A percentile compares a stretch with the other conserved stretches of the same genome.
These are phyloP conservation scores for Cadophora luteo-olivacea DNA, from an alignment of 2,329 filamentous ascomycete genomes.

Conservation along the genomic window DNA sequence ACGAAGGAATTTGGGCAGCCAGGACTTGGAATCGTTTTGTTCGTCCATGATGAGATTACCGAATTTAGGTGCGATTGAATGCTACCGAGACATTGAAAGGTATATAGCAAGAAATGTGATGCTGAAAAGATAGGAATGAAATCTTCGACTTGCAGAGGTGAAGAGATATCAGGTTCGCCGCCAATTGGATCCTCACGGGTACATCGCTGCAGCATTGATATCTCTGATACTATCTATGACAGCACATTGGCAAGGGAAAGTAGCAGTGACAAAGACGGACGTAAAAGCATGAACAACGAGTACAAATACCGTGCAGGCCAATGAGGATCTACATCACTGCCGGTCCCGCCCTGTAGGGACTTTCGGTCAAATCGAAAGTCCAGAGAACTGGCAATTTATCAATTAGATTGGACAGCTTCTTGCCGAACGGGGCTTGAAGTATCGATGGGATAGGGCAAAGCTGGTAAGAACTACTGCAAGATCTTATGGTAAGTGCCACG, in stretches of 20 bases:
- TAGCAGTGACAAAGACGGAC: constrained; percentile 11
- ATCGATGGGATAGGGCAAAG: constrained; percentile 8
- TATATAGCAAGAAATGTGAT: background rate
- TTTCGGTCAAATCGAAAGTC: background rate
- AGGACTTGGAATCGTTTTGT: constrained; percentile 37
- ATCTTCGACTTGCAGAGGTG: background rate
- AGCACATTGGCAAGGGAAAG: constrained; percentile 10
- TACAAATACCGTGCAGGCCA: background rate
- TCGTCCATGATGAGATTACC: constrained; percentile 30
- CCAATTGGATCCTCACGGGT: constrained; percentile 4
- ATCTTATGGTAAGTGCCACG: background rate
- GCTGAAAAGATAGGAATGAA: background rate
- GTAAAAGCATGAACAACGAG: constrained; percentile 13
- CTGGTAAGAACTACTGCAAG: constrained; percentile 3
- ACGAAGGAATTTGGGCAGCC: constrained; percentile 40
- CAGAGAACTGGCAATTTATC: background rate
- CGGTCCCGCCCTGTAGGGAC: background rate
- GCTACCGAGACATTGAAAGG: background rate
- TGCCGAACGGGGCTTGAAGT: background rate
- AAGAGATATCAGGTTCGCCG: background rate
- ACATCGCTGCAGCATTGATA: constrained; percentile 13
- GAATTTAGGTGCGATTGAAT: background rate
- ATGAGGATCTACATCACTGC: background rate
- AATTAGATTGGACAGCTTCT: constrained; percentile 13
- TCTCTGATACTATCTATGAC: constrained; percentile 3